phyloP scores from a whole-genome alignment of 2,329 filamentous ascomycete species.

The Fusarium virguliforme region DNA sequence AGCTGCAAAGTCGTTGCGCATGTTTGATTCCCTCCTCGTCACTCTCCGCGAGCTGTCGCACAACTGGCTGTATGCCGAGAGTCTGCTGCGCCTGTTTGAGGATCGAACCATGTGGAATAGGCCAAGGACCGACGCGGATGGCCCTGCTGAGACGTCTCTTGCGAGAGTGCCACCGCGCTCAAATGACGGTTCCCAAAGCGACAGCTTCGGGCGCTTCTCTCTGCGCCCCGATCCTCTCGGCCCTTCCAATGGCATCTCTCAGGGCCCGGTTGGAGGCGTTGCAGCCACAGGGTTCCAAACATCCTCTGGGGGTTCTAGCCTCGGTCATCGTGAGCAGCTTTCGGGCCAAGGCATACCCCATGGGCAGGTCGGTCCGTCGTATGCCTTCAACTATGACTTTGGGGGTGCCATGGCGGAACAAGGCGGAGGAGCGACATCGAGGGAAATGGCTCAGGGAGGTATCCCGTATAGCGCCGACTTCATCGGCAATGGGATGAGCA shows the following conservation, averaged over 20 bases:
- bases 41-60: constrained; percentile 50
- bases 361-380: constrained; percentile 20
- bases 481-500: constrained; percentile 26
- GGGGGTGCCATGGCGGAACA: constrained; percentile 20
- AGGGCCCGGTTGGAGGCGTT: constrained; percentile 22
- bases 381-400: constrained; percentile 39
- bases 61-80: constrained; percentile 55
- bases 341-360: constrained; percentile 23
- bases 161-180: constrained; percentile 15
- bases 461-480: constrained; percentile 42
- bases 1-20: constrained; percentile 51
- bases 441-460: constrained; percentile 25
- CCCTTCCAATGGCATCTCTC: constrained; percentile 15
- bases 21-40: constrained; percentile 52
- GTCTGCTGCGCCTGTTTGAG: constrained; percentile 53
- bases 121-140: constrained; percentile 12
- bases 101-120: constrained; percentile 43
- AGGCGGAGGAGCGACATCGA: constrained; percentile 9
- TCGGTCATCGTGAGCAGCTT: constrained; percentile 13
- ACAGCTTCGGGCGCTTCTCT: constrained; percentile 35
- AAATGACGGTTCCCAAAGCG: constrained; percentile 5
- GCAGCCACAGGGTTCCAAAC: constrained; percentile 25
- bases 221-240: constrained; percentile 38
- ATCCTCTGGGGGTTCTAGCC: constrained; percentile 9
- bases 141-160: constrained; percentile 17